These are phyloP conservation scores for Clathrus columnatus DNA, from an alignment of 768 basidiomycete genomes.

Conservation along the genomic window DNA sequence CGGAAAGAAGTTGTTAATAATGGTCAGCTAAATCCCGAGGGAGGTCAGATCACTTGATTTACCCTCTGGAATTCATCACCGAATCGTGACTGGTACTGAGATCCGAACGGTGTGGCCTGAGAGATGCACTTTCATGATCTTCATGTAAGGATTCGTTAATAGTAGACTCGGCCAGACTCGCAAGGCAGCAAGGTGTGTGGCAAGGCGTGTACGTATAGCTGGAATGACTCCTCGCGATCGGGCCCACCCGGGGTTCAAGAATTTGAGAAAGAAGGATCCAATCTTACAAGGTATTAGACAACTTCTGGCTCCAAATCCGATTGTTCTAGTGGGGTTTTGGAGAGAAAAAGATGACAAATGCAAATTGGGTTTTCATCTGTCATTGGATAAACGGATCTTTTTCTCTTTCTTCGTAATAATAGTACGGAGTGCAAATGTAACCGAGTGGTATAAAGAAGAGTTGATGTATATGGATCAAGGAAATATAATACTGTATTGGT, in stretches of 20 bases:
- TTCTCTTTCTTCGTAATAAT: conserved; percentile 66
- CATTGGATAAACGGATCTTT: too few relatives aligned
- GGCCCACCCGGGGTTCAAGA: conserved; percentile 29
- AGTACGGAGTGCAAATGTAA: conserved; percentile 40
- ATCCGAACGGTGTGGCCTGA: conserved; percentile 34
- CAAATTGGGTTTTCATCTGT: conserved; percentile 44
- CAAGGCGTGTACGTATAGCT: conserved; percentile 69
- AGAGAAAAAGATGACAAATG: too few relatives aligned
- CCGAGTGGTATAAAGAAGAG: neutral
- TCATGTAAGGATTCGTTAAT: too few relatives aligned
- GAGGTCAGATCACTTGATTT: too few relatives aligned
- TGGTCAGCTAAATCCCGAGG: conserved; percentile 6
- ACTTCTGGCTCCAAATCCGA: conserved; percentile 59
- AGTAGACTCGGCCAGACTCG: conserved; percentile 30
- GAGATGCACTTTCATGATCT: too few relatives aligned
- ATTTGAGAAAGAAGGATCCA: conserved; percentile 70
- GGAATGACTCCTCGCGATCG: conserved; percentile 21
- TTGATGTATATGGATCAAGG: neutral
- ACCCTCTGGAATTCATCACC: conserved; percentile 37
- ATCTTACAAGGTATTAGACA: conserved; percentile 39
- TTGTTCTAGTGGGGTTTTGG: too few relatives aligned
- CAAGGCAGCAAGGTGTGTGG: conserved; percentile 40
- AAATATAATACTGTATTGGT: neutral
- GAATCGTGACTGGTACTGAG: conserved; percentile 17
- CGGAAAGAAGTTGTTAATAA: conserved; percentile 45